Evolutionary conservation across 2,329 filamentous ascomycete genomes (phyloP).

Genomic region (Penicillium fuscoglaucum): DNA sequence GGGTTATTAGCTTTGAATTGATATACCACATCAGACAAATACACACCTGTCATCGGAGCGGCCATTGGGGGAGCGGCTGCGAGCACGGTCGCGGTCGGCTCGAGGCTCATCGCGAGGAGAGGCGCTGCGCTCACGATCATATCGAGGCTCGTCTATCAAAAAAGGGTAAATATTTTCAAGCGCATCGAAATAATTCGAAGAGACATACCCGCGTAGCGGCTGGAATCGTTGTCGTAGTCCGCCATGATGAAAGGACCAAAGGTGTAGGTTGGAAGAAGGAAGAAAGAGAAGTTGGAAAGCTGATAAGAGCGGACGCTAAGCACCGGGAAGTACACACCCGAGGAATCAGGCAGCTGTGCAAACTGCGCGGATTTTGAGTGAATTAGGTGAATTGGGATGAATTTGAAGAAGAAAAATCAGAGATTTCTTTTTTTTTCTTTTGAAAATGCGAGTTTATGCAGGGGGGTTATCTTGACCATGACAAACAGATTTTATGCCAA

Average conservation of each 20-base stretch:
- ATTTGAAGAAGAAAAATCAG: not conserved
- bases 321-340: slow-evolving; percentile 22
- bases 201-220: slow-evolving; percentile 64
- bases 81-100: slow-evolving; percentile 56
- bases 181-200: not conserved
- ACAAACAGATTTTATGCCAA: slow-evolving; percentile 2
- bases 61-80: slow-evolving; percentile 65
- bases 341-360: slow-evolving; percentile 12
- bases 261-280: slow-evolving; percentile 23
- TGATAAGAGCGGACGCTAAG: slow-evolving; percentile 21
- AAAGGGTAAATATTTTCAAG: slow-evolving; percentile 1
- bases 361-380: not conserved
- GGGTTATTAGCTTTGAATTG: not conserved
- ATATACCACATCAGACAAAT: not conserved
- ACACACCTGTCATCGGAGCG: slow-evolving; percentile 55
- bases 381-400: not conserved
- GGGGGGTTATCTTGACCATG: not conserved
- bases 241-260: slow-evolving; percentile 39
- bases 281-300: slow-evolving; percentile 24
- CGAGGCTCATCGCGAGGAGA: slow-evolving; percentile 61
- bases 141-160: slow-evolving; percentile 59
- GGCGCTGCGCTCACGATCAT: slow-evolving; percentile 66
- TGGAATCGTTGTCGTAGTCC: slow-evolving; percentile 67
- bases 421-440: not conserved
- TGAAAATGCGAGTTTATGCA: slow-evolving; percentile 1